Base-by-base conservation (phyloP, 2,329 filamentous ascomycete genomes). In the Nemania serpens region DNA sequence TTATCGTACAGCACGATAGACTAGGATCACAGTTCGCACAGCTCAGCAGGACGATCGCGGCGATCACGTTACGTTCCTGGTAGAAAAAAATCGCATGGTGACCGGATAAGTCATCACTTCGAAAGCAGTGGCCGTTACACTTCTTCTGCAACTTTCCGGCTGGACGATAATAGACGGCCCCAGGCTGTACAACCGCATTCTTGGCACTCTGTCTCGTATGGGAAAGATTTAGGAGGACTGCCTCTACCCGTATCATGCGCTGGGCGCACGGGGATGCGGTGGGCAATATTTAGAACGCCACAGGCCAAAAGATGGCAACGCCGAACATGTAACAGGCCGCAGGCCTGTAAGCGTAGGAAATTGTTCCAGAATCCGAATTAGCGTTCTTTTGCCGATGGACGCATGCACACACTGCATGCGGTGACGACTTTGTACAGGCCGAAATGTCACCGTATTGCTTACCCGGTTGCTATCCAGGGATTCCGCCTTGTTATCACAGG, bases 91-190 rank as follows among this genome's bases (percentile, higher is more conserved):
- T 57, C 55, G 62, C 58, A 62, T 65, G 58, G 63, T 56, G 59
- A 48, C 55, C 61, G 57, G 59, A 56, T 39, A 58, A 55, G 39
- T 48, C 53, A 66, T 61, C 55, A 62, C 60, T 55, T 48, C 61
- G 66, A 51, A 68, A 63, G 67, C 63, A 51, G 57, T 47, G 37
- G 58, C 59, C 46, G 70, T 71, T 57, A 64, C 68, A 71, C 71
- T 43, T n/a, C 36, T 64, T 39, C 69, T 74, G 72, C 71, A 66
- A 61, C 59, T 61, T 66, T 51, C 71, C 71, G 71, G 52, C 48
- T 66, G 60, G 68, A 73, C 72, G 71, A 74, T 71, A 74, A 73
- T 70, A 18, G 52, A 55, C 39, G 48, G 42, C 43, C n/a, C 39
- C 54, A 59, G 22, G 64, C 54, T 56, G 64, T 66, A 54, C 37